Percentiles rank a stretch among this genome's conserved stretches.
These are phyloP conservation scores for Camelina neglecta DNA, from an alignment of 345 rosid genomes.

Conservation along the genomic window DNA sequence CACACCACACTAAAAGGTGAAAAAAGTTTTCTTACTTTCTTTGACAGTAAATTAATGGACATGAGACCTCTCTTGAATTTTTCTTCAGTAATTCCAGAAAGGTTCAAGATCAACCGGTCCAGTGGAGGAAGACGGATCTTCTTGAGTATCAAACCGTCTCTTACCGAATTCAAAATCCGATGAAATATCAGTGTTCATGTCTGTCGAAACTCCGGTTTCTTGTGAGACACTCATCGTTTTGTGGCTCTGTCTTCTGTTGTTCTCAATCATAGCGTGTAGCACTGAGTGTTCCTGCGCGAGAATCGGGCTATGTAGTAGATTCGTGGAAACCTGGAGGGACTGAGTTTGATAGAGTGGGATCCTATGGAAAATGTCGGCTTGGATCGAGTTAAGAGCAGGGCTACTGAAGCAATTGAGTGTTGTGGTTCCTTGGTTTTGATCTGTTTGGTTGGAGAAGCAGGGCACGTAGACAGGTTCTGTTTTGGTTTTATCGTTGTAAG, in stretches of 20 bases:
- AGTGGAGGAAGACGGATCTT: slow-evolving; percentile 56
- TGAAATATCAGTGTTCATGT: slow-evolving; percentile 51
- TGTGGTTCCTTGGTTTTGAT: slow-evolving; percentile 48
- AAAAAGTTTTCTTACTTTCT: slow-evolving; percentile 28
- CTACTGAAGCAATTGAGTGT: slow-evolving; percentile 48
- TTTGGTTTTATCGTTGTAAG: slow-evolving; percentile 48
- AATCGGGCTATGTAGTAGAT: slow-evolving; percentile 50
- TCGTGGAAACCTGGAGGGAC: slow-evolving; percentile 34
- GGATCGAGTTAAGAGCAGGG: slow-evolving; percentile 43
- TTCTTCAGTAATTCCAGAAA: slow-evolving; percentile 72
- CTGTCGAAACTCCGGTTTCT: slow-evolving; percentile 56
- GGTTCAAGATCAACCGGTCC: slow-evolving; percentile 61
- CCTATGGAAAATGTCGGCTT: slow-evolving; percentile 45
- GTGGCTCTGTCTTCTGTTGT: slow-evolving; percentile 50
- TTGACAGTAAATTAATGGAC: slow-evolving; percentile 29
- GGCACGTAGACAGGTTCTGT: slow-evolving; percentile 78
- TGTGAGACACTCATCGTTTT: slow-evolving; percentile 68
- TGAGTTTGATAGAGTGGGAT: slow-evolving; percentile 50
- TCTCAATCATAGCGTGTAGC: slow-evolving; percentile 58
- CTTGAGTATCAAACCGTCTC: slow-evolving; percentile 54
- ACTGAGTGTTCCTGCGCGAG: slow-evolving; percentile 57
- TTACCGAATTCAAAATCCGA: slow-evolving; percentile 58
- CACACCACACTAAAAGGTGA: slow-evolving; percentile 40
- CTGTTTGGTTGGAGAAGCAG: slow-evolving; percentile 92
- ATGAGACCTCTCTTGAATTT: neutral